Evolutionary conservation across 2,329 filamentous ascomycete species (phyloP), one percentile per base, ranked within the genome.

Genomic region (Penicillium verrucosum): DNA sequence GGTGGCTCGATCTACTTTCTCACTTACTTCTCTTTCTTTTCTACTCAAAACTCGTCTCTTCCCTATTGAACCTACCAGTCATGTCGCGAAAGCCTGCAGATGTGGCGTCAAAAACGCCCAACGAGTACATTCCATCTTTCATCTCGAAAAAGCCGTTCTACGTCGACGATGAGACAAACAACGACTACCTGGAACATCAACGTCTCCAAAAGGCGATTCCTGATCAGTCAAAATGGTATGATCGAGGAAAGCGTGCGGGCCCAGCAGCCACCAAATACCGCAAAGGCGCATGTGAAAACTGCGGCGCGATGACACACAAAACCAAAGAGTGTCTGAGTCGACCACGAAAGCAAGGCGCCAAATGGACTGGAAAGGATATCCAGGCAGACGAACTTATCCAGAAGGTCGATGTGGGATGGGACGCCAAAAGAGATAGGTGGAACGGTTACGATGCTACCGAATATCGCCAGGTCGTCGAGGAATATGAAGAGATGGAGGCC

Each of bases 71-170:
- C 16, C n/a, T 25, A 16, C 16, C 30, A 37, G 40, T 56, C 57
- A 77, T 76, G 73, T 77, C 75, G 27, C 71, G 80, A 62, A 82
- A 82, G 65, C 81, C 81, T 16, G 76, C 74, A 44, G 81, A 82
- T 62, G 77, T 80, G 51, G 79, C 82, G 66, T 80, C 69, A 60
- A 96, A 96, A 73, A 92, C 96, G 75, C 91, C 94, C 76, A 99
- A 99, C 82, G 87, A 97, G 74, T 99, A 99, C 81, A 99, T 99
- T 69, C 94, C 94, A 6, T 87, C 90, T 52, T 99, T 97, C 82
- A 99, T 99, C 78, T 92, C 92, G 67, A 97, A 96, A 75, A 92
- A 95, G 66, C 94, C 94, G 5, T 99, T 99, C 78, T 99, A 97
- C 75, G 87, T 95, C 53, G 86, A 84, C 66, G 90, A 92, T 70